Evolutionary conservation across 202 grass and related monocot species (phyloP).

Genomic region (Digitaria exilis): DNA sequence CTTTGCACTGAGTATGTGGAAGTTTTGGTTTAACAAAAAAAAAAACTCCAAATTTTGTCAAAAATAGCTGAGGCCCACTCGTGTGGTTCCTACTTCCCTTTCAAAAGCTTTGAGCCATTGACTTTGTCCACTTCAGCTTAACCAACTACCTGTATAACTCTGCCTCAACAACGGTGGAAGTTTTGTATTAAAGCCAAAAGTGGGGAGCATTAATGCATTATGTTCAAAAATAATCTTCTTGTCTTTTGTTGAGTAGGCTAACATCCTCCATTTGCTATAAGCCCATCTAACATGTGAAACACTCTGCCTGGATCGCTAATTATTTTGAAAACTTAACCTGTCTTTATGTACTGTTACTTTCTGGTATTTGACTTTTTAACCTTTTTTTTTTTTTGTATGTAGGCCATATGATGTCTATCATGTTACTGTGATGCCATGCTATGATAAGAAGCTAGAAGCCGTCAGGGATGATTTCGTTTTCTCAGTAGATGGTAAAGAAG

Average conservation of each 20-base stretch:
- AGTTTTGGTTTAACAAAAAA: not conserved
- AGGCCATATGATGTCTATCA: conserved; percentile 81
- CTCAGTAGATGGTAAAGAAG: conserved; percentile 68
- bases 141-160: not conserved
- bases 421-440: conserved; percentile 99
- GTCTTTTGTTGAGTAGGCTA: not conserved
- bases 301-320: not conserved
- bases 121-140: not conserved
- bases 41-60: not conserved
- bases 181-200: not conserved
- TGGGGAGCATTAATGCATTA: not conserved
- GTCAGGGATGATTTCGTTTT: conserved; percentile 88
- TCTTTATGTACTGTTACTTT: conserved; percentile 6
- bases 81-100: not conserved
- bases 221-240: not conserved
- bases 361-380: conserved; percentile 28
- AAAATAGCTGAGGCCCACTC: not conserved
- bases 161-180: not conserved
- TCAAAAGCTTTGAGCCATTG: not conserved
- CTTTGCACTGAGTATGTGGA: not conserved
- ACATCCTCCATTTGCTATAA: conserved; percentile 5
- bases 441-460: conserved; percentile 98
- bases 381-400: conserved; percentile 32
- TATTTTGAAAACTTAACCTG: not conserved
- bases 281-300: no score